Evolutionary conservation across 345 rosid species (phyloP).

Genomic region (Microcos paniculata): DNA sequence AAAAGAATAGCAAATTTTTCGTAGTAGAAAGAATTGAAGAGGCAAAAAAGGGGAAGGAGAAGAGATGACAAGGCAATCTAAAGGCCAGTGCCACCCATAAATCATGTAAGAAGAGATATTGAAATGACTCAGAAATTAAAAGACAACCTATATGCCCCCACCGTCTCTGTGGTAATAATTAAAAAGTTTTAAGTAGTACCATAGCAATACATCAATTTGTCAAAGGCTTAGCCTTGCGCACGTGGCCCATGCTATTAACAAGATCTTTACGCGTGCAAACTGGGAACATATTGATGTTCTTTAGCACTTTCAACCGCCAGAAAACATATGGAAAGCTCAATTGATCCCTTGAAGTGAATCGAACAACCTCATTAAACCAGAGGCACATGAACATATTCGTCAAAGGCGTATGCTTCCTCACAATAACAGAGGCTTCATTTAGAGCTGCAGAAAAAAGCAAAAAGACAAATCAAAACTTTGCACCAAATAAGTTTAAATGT

Average conservation of each 20-base stretch:
- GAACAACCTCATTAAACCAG: slow-evolving; percentile 97
- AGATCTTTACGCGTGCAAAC: slow-evolving; percentile 93
- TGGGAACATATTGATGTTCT: slow-evolving; percentile 78
- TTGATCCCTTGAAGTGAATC: slow-evolving; percentile 91
- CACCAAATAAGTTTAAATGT: neutral
- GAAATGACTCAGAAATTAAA: neutral
- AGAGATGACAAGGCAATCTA: neutral
- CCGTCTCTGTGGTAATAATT: slow-evolving; percentile 3
- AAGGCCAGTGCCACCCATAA: neutral
- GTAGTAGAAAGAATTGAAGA: neutral
- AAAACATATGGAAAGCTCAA: slow-evolving; percentile 89
- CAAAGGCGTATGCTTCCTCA: slow-evolving; percentile 76
- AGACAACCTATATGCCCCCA: neutral
- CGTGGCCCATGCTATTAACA: slow-evolving; percentile 86
- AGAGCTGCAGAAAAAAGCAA: slow-evolving; percentile 54
- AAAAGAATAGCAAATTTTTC: neutral
- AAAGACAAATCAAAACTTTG: neutral
- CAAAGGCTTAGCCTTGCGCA: slow-evolving; percentile 85
- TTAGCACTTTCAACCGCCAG: slow-evolving; percentile 74
- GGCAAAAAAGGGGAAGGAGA: neutral
- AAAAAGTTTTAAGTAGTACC: slow-evolving; percentile 3
- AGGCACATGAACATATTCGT: slow-evolving; percentile 85
- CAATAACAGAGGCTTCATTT: slow-evolving; percentile 86
- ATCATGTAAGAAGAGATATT: neutral
- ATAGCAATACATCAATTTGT: slow-evolving; percentile 8